Evolutionary conservation across 75 land plant species (phyloP), one percentile per base, ranked within the genome.

Genomic region (Pseudotsuga menziesii): DNA sequence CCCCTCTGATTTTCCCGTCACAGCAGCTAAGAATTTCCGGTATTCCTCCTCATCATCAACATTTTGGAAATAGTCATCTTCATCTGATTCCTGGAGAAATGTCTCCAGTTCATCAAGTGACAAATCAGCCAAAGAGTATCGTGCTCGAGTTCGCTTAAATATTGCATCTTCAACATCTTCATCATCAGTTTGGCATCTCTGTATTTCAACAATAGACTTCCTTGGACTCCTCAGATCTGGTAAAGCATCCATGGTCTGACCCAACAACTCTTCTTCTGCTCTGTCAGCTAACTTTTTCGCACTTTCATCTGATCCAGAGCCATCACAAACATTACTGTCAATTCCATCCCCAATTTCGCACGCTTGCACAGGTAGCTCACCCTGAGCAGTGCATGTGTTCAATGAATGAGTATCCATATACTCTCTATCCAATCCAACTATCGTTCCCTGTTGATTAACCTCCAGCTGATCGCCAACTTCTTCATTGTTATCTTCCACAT

Each of bases 61-160:
- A 88, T 94, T 94, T 77, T 89, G 95, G 67, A 90, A 79, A 72
- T 92, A 94, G 81, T 90, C 92, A 17, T 97, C 99, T 83, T 97
- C 99, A 77, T 97, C 99, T 14, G 95, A 92, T 77, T 94, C 99
- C 79, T 97, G 99, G 70, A 97, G 89, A 78, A 97, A 97, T n/a
- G 91, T 89, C 76, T 97, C 99, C 59, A 97, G 82, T 79, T 97
- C 96, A 72, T 97, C 99, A 7, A 97, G 89, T 4, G 95, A 87
- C 83, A 89, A 89, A 76, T 89, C 87, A 23, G 90, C 91, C 55
- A 96, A 90, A 4, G 99, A 96, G 75, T 86, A 86, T 8, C 87
- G 93, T 5, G 99, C 99, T 52, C 99, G 78, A 4, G 99, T 96
- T 23, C 99, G 89, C 85, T 74, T 90, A 35, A 88, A 96, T 26